Base-by-base conservation (phyloP, 306 rosid species). In the Sesbania bispinosa region DNA sequence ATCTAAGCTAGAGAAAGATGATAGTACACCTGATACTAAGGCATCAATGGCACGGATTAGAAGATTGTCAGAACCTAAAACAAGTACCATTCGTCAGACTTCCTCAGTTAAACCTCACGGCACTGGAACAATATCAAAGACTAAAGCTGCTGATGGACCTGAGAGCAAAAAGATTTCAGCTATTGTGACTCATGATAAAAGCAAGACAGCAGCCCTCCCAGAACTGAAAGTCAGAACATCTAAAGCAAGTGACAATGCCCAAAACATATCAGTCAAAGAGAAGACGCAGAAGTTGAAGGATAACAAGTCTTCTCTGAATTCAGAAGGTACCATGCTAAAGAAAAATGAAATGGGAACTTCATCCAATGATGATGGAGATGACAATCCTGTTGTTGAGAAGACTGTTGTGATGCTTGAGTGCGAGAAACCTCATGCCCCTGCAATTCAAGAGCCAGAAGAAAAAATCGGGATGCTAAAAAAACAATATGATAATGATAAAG, bases 21-120 rank as follows among this genome's bases (percentile, higher is more conserved):
- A 79, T 38, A 82, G 79, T 63, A 2, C 88, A 75, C 69, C 75
- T 78, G 92, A 86, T 80, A 35, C 84, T 43, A 95, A 91, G 84
- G 88, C 82, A 65, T 89, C 97, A 11, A 84, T 86, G 93, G 85
- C 87, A 55, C 81, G 88, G 46, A 89, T 91, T 69, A 86, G 96
- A 84, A 89, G 99, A 80, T 81, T 91, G 71, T 95, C 99, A 43
- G 99, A 91, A 77, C 99, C 97, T 38, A 95, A 92, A 82, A 73
- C 88, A 81, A 77, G 76, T 73, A 65, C 71, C 21, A 23, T 62
- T 78, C 80, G 45, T 83, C 96, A 77, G 32, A 73, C 74, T 69
- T 53, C 96, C 72, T 73, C 92, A 9, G 83, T 62, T 52, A 94
- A 82, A 73, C 77, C 80, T 39, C 79, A 43, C 48, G 80, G 62